Base-by-base conservation (phyloP, 78 protist species). In the Pelomyxa schiedti region DNA sequence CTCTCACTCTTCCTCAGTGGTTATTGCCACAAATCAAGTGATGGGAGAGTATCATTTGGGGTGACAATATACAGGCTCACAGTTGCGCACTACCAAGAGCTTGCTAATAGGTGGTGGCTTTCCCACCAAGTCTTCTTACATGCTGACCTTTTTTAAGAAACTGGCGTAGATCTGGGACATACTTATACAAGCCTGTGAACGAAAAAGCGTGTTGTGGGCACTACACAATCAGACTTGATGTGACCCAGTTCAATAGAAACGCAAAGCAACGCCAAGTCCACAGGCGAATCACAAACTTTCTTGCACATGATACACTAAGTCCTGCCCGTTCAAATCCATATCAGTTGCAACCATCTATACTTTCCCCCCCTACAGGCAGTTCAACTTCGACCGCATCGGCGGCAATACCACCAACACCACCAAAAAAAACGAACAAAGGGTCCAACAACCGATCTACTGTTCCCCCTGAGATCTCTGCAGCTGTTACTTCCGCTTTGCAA, bases 151-250 rank as follows among this genome's bases (percentile, higher is more conserved):
- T 74, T 70, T 36, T 86, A 30, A 42, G 69, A 0, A 81, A 85
- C 28, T 81, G 90, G 90, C 81, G 90, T 30, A 26, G 82, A 8
- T 81, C 87, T 5, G 90, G 90, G 8, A 63, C 75, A 39, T 82
- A 39, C 53, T 0, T 81, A 28, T 86, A 86, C 80, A 81, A 79
- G 68, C 90, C 90, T 4, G 1, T 30, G 28, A 65, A 42, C 39
- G 29, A 0, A 26, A 26, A 9, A 0, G 39, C 72, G 6, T 86
- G 90, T 64, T 86, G 90, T 74, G 77, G 77, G 2, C 76, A 66
- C 6, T 82, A 86, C 63, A 86, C 90, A 9, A 86, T 86, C 42
- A 76, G 90, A n/a, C 39, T 81, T 16, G 83, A 81, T 22, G 71
- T 29, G 26, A 22, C 42, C 30, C 32, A 38, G 4, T 79, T 73